phyloP scores from a whole-genome alignment of 2,329 filamentous ascomycete genomes.

The Arthrobotrys iridis region DNA sequence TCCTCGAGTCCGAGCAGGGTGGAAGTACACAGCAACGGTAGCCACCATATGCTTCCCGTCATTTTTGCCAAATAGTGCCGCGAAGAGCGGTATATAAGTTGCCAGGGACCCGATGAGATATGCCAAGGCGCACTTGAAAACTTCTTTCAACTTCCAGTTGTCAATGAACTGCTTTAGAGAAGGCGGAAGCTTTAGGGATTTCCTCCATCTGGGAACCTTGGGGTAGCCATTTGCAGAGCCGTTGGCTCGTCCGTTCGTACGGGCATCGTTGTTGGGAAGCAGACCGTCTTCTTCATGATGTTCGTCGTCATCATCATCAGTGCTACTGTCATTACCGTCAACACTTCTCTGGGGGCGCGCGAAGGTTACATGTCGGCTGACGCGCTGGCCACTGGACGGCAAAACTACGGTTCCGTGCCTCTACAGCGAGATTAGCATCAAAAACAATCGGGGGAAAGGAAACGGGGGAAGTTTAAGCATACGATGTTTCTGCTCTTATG shows the following conservation, averaged over 20 bases:
- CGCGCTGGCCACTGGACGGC: slow-evolving; percentile 70
- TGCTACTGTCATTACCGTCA: slow-evolving; percentile 58
- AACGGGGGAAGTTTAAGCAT: slow-evolving; percentile 15
- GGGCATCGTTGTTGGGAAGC: slow-evolving; percentile 22
- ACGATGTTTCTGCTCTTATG: slow-evolving; percentile 42
- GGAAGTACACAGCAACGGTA: slow-evolving; percentile 73
- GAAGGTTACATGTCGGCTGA: slow-evolving; percentile 69
- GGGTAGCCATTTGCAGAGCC: background rate
- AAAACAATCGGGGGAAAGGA: background rate
- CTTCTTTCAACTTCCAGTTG: slow-evolving; percentile 63
- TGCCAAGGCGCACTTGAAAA: slow-evolving; percentile 74
- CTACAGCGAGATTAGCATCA: slow-evolving; percentile 27
- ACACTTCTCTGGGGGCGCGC: slow-evolving; percentile 62
- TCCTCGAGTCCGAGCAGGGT: slow-evolving; percentile 71
- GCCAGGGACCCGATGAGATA: slow-evolving; percentile 73
- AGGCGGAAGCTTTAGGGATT: slow-evolving; percentile 59
- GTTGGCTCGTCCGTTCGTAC: slow-evolving; percentile 13
- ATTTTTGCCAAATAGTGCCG: slow-evolving; percentile 69
- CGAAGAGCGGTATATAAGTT: slow-evolving; percentile 68
- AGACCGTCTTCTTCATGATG: slow-evolving; percentile 28
- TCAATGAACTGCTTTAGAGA: slow-evolving; percentile 66
- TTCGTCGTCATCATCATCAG: slow-evolving; percentile 20
- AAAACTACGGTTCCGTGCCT: slow-evolving; percentile 70
- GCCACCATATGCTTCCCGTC: slow-evolving; percentile 76
- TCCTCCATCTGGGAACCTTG: slow-evolving; percentile 45